Evolutionary conservation across 2,329 filamentous ascomycete genomes (phyloP), one percentile per base, ranked within the genome.

Genomic region (Annulohypoxylon truncatum): DNA sequence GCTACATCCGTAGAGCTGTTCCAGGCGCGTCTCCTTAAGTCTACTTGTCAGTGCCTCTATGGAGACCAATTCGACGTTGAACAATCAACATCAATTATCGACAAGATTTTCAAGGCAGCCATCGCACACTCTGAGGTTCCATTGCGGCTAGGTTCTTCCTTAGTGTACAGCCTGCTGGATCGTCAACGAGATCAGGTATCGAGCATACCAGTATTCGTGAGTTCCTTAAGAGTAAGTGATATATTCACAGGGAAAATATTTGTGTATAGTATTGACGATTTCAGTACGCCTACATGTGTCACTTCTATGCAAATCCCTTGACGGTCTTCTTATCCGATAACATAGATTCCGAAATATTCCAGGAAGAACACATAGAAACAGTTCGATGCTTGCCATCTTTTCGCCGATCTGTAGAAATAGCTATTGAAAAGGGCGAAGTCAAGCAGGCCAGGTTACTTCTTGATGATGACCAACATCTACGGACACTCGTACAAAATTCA

Each of bases 211-310:
- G 86, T 87, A 7, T 92, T 95, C 74, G 83, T 90, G 50, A 87
- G 87, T 74, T 89, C 90, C 9, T 73, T 94, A 2, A 91, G 92
- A 82, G 89, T 89, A 77, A 71, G 77, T 56, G n/a, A 4, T 20
- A 38, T 55, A 38, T 40, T 7, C 8, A 35, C 26, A 9, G n/a
- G n/a, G 4, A n/a, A 18, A n/a, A 42, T 12, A n/a, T 29, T 13
- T 48, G 9, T 12, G 22, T 47, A 13, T 47, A 22, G 18, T 66
- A 63, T 72, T 75, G 65, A 81, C 65, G 18, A 10, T 42, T 51
- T 22, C 5, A 93, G 86, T 96, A 95, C 78, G 88, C 90, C 0
- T 93, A 94, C 75, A 94, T 96, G 92, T 92, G 90, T 61, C 91
- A 94, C 76, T 95, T 92, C 74, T 95, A 93, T 72, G 91, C 90